Evolutionary conservation across 495 filamentous ascomycete species (phyloP).

Genomic region (Antarctomyces pellizariae): DNA sequence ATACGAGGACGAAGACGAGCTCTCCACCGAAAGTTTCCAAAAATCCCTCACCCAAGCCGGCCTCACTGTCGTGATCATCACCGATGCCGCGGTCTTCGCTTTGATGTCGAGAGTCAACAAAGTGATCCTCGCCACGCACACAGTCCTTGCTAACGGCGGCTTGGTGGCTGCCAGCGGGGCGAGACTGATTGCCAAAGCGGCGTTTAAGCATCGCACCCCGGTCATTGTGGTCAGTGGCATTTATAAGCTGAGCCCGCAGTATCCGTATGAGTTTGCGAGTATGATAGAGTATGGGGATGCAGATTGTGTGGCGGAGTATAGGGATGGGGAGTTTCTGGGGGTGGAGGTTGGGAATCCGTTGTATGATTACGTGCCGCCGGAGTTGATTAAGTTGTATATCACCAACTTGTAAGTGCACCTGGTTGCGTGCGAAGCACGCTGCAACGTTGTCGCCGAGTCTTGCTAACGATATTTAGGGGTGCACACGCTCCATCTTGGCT

Average conservation of each 20-base stretch:
- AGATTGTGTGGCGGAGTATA: constrained; percentile 43
- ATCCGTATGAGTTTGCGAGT: constrained; percentile 53
- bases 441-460: not conserved
- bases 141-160: constrained; percentile 67
- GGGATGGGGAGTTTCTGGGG: constrained; percentile 49
- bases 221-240: constrained; percentile 69
- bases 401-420: constrained; percentile 65
- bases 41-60: constrained; percentile 56
- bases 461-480: constrained; percentile 29
- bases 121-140: constrained; percentile 69
- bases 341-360: constrained; percentile 62
- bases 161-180: constrained; percentile 61
- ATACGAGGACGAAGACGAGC: constrained; percentile 20
- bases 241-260: constrained; percentile 77
- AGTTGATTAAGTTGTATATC: constrained; percentile 70
- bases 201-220: constrained; percentile 51
- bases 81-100: constrained; percentile 67
- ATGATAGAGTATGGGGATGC: constrained; percentile 67
- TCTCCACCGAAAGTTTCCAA: constrained; percentile 31
- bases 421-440: too few relatives aligned
- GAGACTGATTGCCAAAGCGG: constrained; percentile 56
- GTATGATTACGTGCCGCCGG: constrained; percentile 61
- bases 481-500: constrained; percentile 63
- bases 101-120: constrained; percentile 89
- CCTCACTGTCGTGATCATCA: constrained; percentile 57